Evolutionary conservation across 192 early-diverging fungal genomes (phyloP), one percentile per base, ranked within the genome.

Genomic region (Pilaira anomala): DNA sequence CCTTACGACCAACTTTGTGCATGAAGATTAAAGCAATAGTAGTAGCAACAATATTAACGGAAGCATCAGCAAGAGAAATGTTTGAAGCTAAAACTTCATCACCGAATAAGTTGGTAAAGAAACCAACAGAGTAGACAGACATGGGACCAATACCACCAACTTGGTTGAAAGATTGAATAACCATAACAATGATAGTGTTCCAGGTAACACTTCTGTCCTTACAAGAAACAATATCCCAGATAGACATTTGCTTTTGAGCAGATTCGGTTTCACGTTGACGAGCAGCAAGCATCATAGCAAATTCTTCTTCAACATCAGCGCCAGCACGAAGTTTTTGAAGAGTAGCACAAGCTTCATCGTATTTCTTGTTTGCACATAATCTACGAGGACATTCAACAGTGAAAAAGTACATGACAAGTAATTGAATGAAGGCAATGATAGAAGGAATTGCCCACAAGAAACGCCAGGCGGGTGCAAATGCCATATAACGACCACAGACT

Each of bases 91-190:
- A 33, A 7, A 2, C 11, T 12, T 78, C 76, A 19, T 80, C 75
- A 0, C 63, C 66, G 69, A 87, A 87, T 39, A 74, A 72, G 63
- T 85, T 50, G 44, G 80, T 83, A 72, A 95, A 87, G 65, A 93
- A 91, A 18, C 83, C 83, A 12, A 88, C 87, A 26, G 87, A 88
- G 69, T 91, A 95, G 71, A 88, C 89, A 60, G 89, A 88, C 52
- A 93, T 85, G 6, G 87, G 88, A 72, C 90, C 91, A 77, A 95
- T 92, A 58, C 92, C 93, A 56, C 83, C 83, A 21, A 92, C 80
- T 74, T 95, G 93, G 73, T 95, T 90, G 66, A 83, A 79, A 26
- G 90, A 78, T 75, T 91, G 89, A 8, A 93, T 57, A 8, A 84
- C 77, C 40, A 90, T 77, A 49, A 87, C 86, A 40, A 84, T 80